Percentiles rank a stretch among this genome's conserved stretches.
Conservation (phyloP, 345 rosid species). For the Brassica cretica region DNA sequence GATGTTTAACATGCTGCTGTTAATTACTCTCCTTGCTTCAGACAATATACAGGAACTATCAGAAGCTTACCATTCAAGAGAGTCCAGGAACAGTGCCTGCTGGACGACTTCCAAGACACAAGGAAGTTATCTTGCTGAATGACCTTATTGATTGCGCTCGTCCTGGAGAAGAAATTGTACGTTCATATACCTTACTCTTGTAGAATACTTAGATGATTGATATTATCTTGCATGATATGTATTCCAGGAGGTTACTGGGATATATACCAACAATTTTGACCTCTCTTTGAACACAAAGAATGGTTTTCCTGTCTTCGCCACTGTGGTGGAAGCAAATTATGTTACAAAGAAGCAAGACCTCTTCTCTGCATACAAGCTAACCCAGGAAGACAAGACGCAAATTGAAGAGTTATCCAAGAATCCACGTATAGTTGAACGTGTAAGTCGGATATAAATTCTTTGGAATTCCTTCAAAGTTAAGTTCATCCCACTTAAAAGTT, state of each 20-base stretch:
- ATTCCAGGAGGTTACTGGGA: conserved; percentile 89
- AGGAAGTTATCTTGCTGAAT: conserved; percentile 90
- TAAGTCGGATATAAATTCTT: conserved; percentile 37
- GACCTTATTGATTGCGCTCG: conserved; percentile 97
- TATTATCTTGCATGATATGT: not conserved
- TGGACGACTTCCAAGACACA: conserved; percentile 97
- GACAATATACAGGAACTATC: conserved; percentile 96
- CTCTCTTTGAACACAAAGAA: conserved; percentile 92
- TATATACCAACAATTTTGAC: conserved; percentile 94
- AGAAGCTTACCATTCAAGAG: conserved; percentile 96
- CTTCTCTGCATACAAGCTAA: conserved; percentile 93
- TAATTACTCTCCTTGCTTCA: conserved; percentile 41
- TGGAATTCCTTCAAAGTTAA: not conserved
- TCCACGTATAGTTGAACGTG: conserved; percentile 90
- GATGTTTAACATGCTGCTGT: not conserved
- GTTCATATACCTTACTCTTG: not conserved
- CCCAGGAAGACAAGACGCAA: conserved; percentile 91
- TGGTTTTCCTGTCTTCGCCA: conserved; percentile 97
- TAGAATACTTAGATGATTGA: conserved; percentile 3
- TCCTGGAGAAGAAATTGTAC: conserved; percentile 96
- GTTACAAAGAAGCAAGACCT: conserved; percentile 95
- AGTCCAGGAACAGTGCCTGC: conserved; percentile 99
- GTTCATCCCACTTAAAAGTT: not conserved
- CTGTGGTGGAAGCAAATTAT: conserved; percentile 92
- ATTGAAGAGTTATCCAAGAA: conserved; percentile 88